phyloP scores from a whole-genome alignment of 768 basidiomycete genomes.

The Pilatotrama ljubarskyi region DNA sequence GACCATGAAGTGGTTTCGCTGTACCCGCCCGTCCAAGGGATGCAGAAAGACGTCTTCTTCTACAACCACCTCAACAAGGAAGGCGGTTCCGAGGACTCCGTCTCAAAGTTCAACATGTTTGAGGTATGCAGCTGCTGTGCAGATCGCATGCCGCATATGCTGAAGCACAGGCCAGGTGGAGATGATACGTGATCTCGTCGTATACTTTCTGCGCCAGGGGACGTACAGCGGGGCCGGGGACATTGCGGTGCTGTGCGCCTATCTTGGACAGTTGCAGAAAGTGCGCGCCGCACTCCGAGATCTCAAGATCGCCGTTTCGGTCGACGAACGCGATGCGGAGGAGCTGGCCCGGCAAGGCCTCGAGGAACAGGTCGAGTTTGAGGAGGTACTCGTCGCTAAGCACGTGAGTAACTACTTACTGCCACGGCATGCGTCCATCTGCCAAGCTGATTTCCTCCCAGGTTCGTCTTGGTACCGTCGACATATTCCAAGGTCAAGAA shows the following conservation, averaged over 20 bases:
- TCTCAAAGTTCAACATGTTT: slow-evolving; percentile 64
- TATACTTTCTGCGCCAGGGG: slow-evolving; percentile 53
- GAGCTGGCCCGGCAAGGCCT: slow-evolving; percentile 56
- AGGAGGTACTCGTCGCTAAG: slow-evolving; percentile 52
- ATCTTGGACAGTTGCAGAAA: slow-evolving; percentile 50
- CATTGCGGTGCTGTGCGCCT: slow-evolving; percentile 56
- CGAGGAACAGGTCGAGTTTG: slow-evolving; percentile 34
- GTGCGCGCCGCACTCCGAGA: slow-evolving; percentile 42
- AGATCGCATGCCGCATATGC: slow-evolving; percentile 28
- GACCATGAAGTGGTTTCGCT: slow-evolving; percentile 53
- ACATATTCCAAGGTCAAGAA: slow-evolving; percentile 80
- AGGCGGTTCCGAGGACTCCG: slow-evolving; percentile 62
- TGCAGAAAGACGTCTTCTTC: slow-evolving; percentile 68
- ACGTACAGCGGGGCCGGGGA: slow-evolving; percentile 47
- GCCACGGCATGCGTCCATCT: not conserved
- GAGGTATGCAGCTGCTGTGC: slow-evolving; percentile 54
- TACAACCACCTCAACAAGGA: slow-evolving; percentile 62
- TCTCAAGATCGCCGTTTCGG: slow-evolving; percentile 55
- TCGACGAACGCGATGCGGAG: slow-evolving; percentile 69
- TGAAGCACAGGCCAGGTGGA: slow-evolving; percentile 28
- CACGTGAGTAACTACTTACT: slow-evolving; percentile 40
- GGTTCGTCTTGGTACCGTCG: slow-evolving; percentile 73
- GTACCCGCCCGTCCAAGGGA: slow-evolving; percentile 61
- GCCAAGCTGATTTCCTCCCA: slow-evolving; percentile 35
- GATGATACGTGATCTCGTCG: slow-evolving; percentile 54